Evolutionary conservation across 805 yeast species (phyloP).

Genomic region (Pichia gijzeniarum): DNA sequence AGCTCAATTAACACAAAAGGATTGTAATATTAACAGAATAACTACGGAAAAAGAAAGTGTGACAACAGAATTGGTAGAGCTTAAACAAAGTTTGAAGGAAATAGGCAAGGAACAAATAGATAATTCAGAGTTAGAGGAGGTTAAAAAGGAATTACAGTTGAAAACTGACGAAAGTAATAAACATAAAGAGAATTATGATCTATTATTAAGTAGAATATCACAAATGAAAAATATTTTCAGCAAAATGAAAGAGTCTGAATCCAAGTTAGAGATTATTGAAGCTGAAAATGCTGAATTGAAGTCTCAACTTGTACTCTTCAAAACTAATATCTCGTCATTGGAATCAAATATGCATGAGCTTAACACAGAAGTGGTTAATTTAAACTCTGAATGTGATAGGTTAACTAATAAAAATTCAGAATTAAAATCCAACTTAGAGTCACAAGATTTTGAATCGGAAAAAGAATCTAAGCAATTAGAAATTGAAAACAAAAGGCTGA

Average conservation of each 20-base stretch:
- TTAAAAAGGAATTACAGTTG: background rate
- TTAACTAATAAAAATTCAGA: conserved; percentile 35
- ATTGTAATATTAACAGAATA: background rate
- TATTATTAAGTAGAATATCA: conserved; percentile 53
- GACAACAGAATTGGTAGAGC: background rate
- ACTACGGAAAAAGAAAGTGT: background rate
- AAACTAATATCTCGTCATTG: background rate
- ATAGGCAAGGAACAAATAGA: background rate
- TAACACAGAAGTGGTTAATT: conserved; percentile 31
- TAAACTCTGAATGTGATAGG: conserved; percentile 51
- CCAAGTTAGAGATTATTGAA: conserved; percentile 39
- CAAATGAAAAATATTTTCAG: conserved; percentile 68
- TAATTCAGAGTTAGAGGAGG: background rate
- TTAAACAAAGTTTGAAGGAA: background rate
- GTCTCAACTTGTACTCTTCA: conserved; percentile 26
- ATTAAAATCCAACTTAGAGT: conserved; percentile 33
- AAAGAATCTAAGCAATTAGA: conserved; percentile 37
- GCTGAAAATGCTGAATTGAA: conserved; percentile 30
- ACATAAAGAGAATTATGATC: conserved; percentile 54
- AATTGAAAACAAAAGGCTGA: conserved; percentile 34
- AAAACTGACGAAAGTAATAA: conserved; percentile 48
- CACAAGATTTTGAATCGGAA: conserved; percentile 35
- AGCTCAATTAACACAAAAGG: background rate
- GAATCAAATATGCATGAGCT: conserved; percentile 10
- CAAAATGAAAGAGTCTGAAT: conserved; percentile 67